phyloP scores from a whole-genome alignment of 1,284 basidiomycete genomes.

The Moesziomyces sp. region DNA sequence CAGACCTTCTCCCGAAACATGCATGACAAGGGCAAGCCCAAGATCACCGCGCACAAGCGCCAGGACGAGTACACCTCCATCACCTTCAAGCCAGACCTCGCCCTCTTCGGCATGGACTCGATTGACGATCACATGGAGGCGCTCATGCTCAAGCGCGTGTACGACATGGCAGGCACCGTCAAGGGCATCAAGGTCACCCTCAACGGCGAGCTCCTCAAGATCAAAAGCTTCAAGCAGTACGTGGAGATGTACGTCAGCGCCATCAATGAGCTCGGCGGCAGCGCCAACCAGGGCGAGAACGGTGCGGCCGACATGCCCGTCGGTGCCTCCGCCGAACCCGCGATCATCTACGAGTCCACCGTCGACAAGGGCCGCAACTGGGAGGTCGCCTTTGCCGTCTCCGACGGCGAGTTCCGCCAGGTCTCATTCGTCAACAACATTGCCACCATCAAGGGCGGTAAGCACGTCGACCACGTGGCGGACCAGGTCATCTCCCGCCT shows the following conservation, averaged over 20 bases:
- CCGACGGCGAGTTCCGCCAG: conserved; percentile 81
- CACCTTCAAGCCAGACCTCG: conserved; percentile 91
- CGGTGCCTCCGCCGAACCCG: conserved; percentile 79
- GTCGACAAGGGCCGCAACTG: conserved; percentile 76
- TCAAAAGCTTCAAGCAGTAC: conserved; percentile 97
- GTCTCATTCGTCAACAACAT: conserved; percentile 99
- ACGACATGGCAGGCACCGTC: conserved; percentile 95
- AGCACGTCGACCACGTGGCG: conserved; percentile 87
- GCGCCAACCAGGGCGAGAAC: conserved; percentile 36
- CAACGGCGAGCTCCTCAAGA: conserved; percentile 89
- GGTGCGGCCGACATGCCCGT: conserved; percentile 69
- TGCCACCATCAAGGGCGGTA: conserved; percentile 95
- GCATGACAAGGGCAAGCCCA: conserved; percentile 83
- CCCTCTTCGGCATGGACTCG: conserved; percentile 88
- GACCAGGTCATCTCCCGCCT: conserved; percentile 85
- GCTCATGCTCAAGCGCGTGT: conserved; percentile 92
- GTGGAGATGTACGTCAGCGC: conserved; percentile 84
- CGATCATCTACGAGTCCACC: conserved; percentile 84
- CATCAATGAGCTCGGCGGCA: conserved; percentile 67
- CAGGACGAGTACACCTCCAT: conserved; percentile 88
- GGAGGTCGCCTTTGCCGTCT: conserved; percentile 96
- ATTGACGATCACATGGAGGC: conserved; percentile 93
- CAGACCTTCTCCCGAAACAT: conserved; percentile 97
- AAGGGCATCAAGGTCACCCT: conserved; percentile 92
- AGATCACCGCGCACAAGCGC: conserved; percentile 79